phyloP scores from a whole-genome alignment of 768 basidiomycete genomes.

The Phlebiopsis flavidoalba region DNA sequence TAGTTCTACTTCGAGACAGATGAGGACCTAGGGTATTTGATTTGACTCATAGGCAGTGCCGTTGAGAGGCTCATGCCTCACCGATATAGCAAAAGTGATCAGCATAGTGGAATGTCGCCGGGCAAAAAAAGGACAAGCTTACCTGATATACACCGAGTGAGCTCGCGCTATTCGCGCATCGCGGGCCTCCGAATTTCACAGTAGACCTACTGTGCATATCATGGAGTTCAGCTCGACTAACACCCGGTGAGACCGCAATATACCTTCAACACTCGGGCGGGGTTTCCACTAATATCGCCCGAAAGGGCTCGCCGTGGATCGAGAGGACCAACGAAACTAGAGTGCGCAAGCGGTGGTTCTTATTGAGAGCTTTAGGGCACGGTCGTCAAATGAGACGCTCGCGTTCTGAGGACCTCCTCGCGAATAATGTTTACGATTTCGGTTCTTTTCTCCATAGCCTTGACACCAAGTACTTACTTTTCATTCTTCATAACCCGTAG shows the following conservation, averaged over 20 bases:
- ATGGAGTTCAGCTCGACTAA: too few relatives aligned
- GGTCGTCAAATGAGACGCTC: not conserved
- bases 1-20: not conserved
- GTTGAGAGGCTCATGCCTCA: too few relatives aligned
- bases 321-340: not conserved
- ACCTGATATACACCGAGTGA: too few relatives aligned
- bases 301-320: not conserved
- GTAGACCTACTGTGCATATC: too few relatives aligned
- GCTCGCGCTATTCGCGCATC: too few relatives aligned
- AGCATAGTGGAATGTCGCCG: too few relatives aligned
- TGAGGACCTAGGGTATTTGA: slow-evolving; percentile 1
- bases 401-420: too few relatives aligned
- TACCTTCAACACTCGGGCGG: not conserved
- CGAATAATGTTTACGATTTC: not conserved
- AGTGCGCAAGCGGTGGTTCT: not conserved
- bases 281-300: not conserved
- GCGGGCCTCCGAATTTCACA: too few relatives aligned
- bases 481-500: not conserved
- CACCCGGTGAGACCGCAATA: not conserved
- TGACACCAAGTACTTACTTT: not conserved
- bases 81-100: too few relatives aligned
- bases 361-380: not conserved
- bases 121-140: too few relatives aligned
- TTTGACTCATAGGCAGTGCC: not conserved
- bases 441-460: too few relatives aligned